Conservation (phyloP, 441 rosid species). For the Populus hybrid region DNA sequence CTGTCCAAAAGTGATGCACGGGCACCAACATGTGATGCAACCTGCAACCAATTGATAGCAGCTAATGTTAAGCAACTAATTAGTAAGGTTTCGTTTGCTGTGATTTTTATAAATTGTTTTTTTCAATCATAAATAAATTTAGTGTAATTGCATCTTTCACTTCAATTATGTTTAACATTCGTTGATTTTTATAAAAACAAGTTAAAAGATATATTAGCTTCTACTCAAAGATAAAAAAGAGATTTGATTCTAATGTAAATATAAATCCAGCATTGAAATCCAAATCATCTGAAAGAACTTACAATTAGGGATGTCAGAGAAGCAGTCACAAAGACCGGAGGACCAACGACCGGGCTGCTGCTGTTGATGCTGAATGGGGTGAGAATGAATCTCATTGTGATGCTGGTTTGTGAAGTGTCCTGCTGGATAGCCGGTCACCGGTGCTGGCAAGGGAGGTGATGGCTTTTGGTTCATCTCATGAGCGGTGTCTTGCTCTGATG, state of each 20-base stretch:
- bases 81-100: not conserved
- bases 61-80: not conserved
- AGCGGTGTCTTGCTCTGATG: not conserved
- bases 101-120: not conserved
- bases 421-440: not conserved
- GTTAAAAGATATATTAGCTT: not conserved
- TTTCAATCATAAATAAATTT: no score
- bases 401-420: not conserved
- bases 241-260: not conserved
- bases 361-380: not conserved
- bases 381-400: not conserved
- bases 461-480: not conserved
- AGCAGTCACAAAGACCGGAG: conserved; percentile 23
- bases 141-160: no score
- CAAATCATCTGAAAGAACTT: conserved; percentile 3
- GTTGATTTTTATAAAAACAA: not conserved
- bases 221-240: no score
- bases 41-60: not conserved
- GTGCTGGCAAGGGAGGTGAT: not conserved
- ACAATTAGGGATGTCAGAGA: conserved; percentile 20
- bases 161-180: no score
- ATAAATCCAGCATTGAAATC: not conserved
- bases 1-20: conserved; percentile 65
- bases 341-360: conserved; percentile 22
- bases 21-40: conserved; percentile 67